Evolutionary conservation across 768 basidiomycete genomes (phyloP).

Genomic region (Kwoniella mangroviensis): DNA sequence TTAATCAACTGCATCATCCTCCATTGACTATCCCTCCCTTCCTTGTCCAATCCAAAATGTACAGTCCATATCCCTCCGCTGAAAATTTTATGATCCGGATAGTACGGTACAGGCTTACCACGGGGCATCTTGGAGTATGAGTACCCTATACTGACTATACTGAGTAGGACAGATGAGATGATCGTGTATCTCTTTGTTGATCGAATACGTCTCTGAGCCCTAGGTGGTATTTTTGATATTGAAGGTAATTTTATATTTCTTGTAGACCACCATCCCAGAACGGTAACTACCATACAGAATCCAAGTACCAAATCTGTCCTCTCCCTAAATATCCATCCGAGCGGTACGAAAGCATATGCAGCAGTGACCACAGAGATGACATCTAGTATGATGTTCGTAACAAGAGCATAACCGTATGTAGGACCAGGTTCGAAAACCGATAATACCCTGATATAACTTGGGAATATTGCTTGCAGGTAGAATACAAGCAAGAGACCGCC

Average conservation of each 20-base stretch:
- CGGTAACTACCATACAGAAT: slow-evolving; percentile 24
- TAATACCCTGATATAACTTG: slow-evolving; percentile 64
- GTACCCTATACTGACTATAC: slow-evolving; percentile 22
- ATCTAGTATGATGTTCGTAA: slow-evolving; percentile 68
- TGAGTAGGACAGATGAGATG: slow-evolving; percentile 16
- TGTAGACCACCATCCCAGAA: neutral
- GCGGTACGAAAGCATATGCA: slow-evolving; percentile 88
- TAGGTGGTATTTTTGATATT: neutral
- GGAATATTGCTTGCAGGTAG: slow-evolving; percentile 70
- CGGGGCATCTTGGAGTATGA: slow-evolving; percentile 59
- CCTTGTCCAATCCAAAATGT: slow-evolving; percentile 83
- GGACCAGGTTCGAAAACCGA: slow-evolving; percentile 61
- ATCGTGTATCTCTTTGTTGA: slow-evolving; percentile 21
- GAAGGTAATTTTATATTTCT: neutral
- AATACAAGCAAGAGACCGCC: slow-evolving; percentile 67
- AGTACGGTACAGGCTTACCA: slow-evolving; percentile 65
- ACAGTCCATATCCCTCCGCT: slow-evolving; percentile 89
- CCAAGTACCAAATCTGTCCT: slow-evolving; percentile 68
- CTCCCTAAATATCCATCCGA: slow-evolving; percentile 74
- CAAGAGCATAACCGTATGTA: slow-evolving; percentile 66
- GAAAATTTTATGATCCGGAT: slow-evolving; percentile 69
- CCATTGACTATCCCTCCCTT: slow-evolving; percentile 73
- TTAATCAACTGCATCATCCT: slow-evolving; percentile 68
- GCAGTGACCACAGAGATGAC: slow-evolving; percentile 79
- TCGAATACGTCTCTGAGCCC: slow-evolving; percentile 18